These are phyloP conservation scores for Plasmopara viticola DNA, from an alignment of 352 stramenopile species.

Conservation along the genomic window DNA sequence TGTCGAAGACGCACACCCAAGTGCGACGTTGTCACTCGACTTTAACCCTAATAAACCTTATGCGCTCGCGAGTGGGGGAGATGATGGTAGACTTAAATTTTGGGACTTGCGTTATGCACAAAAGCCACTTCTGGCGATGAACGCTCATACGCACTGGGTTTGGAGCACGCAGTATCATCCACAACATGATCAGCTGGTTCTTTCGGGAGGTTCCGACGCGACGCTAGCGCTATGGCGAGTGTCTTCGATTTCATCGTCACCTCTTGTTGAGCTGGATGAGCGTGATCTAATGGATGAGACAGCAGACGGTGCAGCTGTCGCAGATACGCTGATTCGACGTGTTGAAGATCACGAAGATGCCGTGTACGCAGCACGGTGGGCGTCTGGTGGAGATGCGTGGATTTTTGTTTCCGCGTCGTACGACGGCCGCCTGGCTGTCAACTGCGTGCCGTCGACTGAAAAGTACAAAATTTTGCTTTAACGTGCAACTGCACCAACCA, in stretches of 20 bases:
- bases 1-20: slow-evolving; percentile 58
- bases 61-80: slow-evolving; percentile 85
- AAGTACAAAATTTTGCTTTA: slow-evolving; percentile 99
- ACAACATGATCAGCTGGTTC: slow-evolving; percentile 97
- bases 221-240: slow-evolving; percentile 94
- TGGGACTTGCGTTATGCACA: slow-evolving; percentile 91
- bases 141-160: slow-evolving; percentile 92
- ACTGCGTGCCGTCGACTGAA: slow-evolving; percentile 96
- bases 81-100: slow-evolving; percentile 96
- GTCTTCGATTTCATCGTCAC: slow-evolving; percentile 94
- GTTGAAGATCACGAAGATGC: slow-evolving; percentile 94
- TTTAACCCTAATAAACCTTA: slow-evolving; percentile 98
- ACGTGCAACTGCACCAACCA: not conserved
- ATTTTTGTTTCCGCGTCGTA: slow-evolving; percentile 93
- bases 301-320: slow-evolving; percentile 46
- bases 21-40: slow-evolving; percentile 83
- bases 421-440: slow-evolving; percentile 92
- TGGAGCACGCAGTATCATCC: slow-evolving; percentile 93
- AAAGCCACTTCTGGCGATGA: slow-evolving; percentile 76
- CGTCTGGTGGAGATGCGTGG: slow-evolving; percentile 91
- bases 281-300: slow-evolving; percentile 62
- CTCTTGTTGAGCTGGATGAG: slow-evolving; percentile 91
- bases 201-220: slow-evolving; percentile 90
- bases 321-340: slow-evolving; percentile 66
- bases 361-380: slow-evolving; percentile 91